Conservation (phyloP, 2,329 filamentous ascomycete species). For the Colletotrichum incanum region DNA sequence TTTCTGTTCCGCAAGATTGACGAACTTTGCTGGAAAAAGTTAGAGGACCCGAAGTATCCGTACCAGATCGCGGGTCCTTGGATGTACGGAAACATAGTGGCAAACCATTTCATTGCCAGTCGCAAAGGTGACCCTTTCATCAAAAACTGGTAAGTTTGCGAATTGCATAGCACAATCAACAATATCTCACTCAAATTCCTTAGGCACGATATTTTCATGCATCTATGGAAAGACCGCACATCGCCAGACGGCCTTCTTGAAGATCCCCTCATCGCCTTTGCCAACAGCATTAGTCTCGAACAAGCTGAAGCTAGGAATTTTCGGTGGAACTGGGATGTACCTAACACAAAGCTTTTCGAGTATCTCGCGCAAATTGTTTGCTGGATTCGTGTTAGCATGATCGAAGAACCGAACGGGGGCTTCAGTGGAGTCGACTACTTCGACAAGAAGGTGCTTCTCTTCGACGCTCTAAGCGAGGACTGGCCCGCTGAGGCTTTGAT, state of each 20-base stretch:
- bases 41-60: conserved; percentile 53
- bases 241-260: conserved; percentile 47
- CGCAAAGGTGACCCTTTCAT: conserved; percentile 59
- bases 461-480: conserved; percentile 6
- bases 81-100: conserved; percentile 45
- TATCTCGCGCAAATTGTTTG: conserved; percentile 58
- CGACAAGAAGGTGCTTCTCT: conserved; percentile 18
- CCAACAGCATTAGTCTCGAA: conserved; percentile 47
- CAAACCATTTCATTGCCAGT: conserved; percentile 54
- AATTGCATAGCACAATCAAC: too few species aligned
- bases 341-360: conserved; percentile 51
- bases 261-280: conserved; percentile 49
- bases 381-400: conserved; percentile 51
- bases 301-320: conserved; percentile 45
- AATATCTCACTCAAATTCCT: not conserved
- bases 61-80: conserved; percentile 50
- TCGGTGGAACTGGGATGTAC: conserved; percentile 53
- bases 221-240: conserved; percentile 50
- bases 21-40: conserved; percentile 55
- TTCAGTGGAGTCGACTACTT: conserved; percentile 47
- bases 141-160: conserved; percentile 48
- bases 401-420: conserved; percentile 47
- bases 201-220: conserved; percentile 54
- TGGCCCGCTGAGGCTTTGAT: conserved; percentile 26
- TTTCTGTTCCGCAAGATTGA: conserved; percentile 57